These are phyloP conservation scores for Phytopythium mirpurense DNA, from an alignment of 352 stramenopile genomes.

Conservation along the genomic window DNA sequence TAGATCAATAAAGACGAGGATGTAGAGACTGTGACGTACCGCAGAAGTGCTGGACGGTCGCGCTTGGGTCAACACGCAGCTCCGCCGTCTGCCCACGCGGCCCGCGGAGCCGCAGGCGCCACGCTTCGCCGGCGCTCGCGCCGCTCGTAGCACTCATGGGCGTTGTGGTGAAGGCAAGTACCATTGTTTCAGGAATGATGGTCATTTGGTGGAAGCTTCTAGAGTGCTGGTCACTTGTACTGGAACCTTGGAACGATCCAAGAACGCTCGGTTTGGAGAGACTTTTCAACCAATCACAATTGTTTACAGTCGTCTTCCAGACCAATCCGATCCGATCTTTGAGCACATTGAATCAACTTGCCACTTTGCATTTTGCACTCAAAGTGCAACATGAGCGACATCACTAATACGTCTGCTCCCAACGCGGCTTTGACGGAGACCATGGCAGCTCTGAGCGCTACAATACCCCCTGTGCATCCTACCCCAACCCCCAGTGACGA, in stretches of 20 bases:
- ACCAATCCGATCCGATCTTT: not conserved
- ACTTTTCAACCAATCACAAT: not conserved
- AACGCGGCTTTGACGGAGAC: not conserved
- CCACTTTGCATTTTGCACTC: not conserved
- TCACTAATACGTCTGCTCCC: not conserved
- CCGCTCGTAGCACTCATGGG: not conserved
- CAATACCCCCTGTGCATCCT: not conserved
- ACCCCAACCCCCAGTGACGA: not conserved
- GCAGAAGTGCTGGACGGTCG: slow-evolving; percentile 35
- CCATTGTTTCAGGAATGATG: not conserved
- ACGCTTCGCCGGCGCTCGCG: slow-evolving; percentile 19
- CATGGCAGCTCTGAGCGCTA: not conserved
- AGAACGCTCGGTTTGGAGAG: not conserved
- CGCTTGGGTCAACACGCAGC: slow-evolving; percentile 40
- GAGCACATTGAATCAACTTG: no score
- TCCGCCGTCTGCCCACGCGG: slow-evolving; percentile 48
- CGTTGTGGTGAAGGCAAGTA: not conserved
- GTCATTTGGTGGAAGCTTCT: not conserved
- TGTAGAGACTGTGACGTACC: slow-evolving; percentile 20
- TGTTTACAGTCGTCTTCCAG: not conserved
- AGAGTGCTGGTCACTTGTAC: not conserved
- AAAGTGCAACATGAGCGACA: slow-evolving; percentile 4
- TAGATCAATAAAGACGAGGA: no score
- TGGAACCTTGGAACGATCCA: not conserved
- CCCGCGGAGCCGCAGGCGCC: slow-evolving; percentile 61